These are phyloP conservation scores for Metschnikowia continentalis DNA, from an alignment of 805 yeast species.

Conservation along the genomic window DNA sequence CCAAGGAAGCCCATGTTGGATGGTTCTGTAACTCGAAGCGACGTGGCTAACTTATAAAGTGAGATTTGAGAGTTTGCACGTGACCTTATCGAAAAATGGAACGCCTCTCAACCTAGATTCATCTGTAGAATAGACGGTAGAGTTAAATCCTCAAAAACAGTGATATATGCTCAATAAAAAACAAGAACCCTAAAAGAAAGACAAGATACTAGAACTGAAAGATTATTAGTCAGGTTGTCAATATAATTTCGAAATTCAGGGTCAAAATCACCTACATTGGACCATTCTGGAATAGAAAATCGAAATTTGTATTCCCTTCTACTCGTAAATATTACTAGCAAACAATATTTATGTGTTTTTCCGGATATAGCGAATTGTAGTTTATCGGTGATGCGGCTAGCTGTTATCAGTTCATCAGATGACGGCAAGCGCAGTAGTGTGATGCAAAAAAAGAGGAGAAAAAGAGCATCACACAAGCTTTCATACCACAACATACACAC, in stretches of 20 bases:
- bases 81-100: conserved; percentile 1
- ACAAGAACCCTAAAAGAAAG: background rate
- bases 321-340: too few species aligned
- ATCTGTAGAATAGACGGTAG: background rate
- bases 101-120: background rate
- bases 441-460: conserved; percentile 11
- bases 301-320: background rate
- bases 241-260: background rate
- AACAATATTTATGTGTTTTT: background rate
- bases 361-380: background rate
- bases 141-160: background rate
- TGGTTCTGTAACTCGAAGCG: background rate
- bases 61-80: conserved; percentile 3
- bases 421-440: conserved; percentile 6
- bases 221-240: background rate
- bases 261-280: background rate
- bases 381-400: background rate
- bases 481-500: background rate
- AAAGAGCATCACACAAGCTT: conserved; percentile 3
- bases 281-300: background rate
- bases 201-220: background rate
- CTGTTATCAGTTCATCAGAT: background rate
- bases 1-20: conserved; percentile 16
- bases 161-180: background rate
- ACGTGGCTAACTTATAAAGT: background rate